A percentile compares a stretch with the other conserved stretches of the same genome.
phyloP scores from a whole-genome alignment of 2,329 filamentous ascomycete species.

The Exophiala viscosa region DNA sequence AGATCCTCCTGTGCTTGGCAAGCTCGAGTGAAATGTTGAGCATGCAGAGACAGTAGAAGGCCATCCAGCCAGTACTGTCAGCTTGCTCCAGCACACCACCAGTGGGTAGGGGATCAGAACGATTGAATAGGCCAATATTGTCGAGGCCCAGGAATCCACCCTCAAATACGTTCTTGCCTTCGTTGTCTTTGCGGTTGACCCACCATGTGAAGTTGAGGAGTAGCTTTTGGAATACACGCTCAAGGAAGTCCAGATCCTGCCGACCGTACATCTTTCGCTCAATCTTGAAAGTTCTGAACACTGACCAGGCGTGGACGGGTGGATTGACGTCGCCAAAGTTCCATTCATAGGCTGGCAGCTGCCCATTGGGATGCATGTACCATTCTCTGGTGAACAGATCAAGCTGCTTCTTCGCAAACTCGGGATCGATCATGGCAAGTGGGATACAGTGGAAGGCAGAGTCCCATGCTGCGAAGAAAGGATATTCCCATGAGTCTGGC shows the following conservation, averaged over 20 bases:
- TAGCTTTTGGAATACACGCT: constrained; percentile 93
- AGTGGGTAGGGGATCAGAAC: constrained; percentile 89
- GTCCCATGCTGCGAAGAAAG: constrained; percentile 97
- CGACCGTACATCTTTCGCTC: constrained; percentile 95
- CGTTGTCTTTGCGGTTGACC: constrained; percentile 92
- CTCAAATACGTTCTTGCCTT: constrained; percentile 96
- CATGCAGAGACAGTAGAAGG: constrained; percentile 95
- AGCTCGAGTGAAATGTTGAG: constrained; percentile 93
- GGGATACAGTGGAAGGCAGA: constrained; percentile 96
- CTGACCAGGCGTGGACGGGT: constrained; percentile 92
- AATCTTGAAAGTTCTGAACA: constrained; percentile 95
- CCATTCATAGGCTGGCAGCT: constrained; percentile 92
- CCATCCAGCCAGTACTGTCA: constrained; percentile 98
- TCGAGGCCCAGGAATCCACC: constrained; percentile 92
- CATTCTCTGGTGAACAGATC: constrained; percentile 94
- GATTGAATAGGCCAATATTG: constrained; percentile 97
- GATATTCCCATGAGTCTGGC: constrained; percentile 98
- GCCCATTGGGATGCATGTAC: constrained; percentile 98
- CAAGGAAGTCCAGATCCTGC: constrained; percentile 91
- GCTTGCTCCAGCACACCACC: constrained; percentile 93
- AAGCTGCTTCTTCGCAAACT: constrained; percentile 96
- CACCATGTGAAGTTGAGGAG: constrained; percentile 98
- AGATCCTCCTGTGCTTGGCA: constrained; percentile 89
- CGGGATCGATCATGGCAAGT: constrained; percentile 93
- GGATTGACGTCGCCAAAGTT: constrained; percentile 98